Evolutionary conservation across 371 early-diverging fungal species (phyloP).

Genomic region (Hamiltosporidium magnivora): DNA sequence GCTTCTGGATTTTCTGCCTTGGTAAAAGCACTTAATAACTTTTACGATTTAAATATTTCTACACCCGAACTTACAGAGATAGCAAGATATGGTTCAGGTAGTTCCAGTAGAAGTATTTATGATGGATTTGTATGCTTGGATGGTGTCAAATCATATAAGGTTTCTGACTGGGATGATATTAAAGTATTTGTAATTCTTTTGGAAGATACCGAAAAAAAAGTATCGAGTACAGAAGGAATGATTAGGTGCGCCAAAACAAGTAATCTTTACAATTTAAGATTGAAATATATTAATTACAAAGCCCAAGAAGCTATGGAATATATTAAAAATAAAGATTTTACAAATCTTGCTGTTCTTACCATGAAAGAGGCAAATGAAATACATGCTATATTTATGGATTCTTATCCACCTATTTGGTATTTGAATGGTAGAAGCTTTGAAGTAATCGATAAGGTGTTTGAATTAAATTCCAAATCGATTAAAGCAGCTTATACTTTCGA

Average conservation of each 20-base stretch:
- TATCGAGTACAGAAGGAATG: constrained; percentile 84
- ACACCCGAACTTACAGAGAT: constrained; percentile 66
- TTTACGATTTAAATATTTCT: constrained; percentile 57
- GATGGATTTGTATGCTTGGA: constrained; percentile 92
- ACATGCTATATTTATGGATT: constrained; percentile 82
- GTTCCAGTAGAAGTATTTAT: constrained; percentile 82
- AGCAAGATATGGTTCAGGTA: constrained; percentile 85
- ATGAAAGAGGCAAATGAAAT: constrained; percentile 95
- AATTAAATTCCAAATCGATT: constrained; percentile 65
- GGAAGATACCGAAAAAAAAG: constrained; percentile 73
- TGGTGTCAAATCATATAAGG: constrained; percentile 58
- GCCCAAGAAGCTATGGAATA: constrained; percentile 72
- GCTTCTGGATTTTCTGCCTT: constrained; percentile 88
- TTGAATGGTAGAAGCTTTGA: constrained; percentile 76
- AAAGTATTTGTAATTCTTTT: constrained; percentile 74
- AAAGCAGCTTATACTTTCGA: constrained; percentile 62
- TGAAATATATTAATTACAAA: constrained; percentile 66
- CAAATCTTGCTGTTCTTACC: constrained; percentile 72
- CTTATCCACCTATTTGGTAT: constrained; percentile 80
- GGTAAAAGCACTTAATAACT: constrained; percentile 66
- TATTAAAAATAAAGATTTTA: constrained; percentile 69
- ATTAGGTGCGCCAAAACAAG: constrained; percentile 79
- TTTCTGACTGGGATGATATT: constrained; percentile 87
- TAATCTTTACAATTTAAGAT: constrained; percentile 66
- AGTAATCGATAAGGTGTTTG: constrained; percentile 68